Evolutionary conservation across 129 eudicot species (phyloP), one percentile per base, ranked within the genome.

Genomic region (Chrysanthemum seticuspe): DNA sequence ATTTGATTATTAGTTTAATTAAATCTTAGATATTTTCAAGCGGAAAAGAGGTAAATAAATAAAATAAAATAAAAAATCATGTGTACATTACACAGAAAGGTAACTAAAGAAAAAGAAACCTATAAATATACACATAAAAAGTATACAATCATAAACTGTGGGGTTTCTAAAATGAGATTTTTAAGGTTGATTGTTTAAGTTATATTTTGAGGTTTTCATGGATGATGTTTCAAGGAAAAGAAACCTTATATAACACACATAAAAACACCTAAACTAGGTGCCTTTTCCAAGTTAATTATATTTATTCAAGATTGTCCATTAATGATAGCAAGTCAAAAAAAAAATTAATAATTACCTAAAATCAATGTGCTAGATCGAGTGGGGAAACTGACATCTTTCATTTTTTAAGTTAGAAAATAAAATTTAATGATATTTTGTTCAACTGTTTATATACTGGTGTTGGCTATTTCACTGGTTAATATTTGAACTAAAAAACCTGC

Each of bases 121-220:
- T 40, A 40, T 40, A 40, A 40, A 40, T 40, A 40, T 40, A 40
- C 47, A 40, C 47, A 40, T 62, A 70, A 70, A 77, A 77, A 70
- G 76, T 70, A 36, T 77, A 70, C 72, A 62, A 70, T 70, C 71
- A 77, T 62, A 51, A 61, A 77, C 3, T 77, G 81, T 70, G 81
- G 81, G 76, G 65, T 70, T 77, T 62, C 51, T 53, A 70, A 67
- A 34, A 51, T 50, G 23, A 62, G 50, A 36, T 62, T 62, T 62
- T 77, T 70, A 78, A 70, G 81, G 72, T 40, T 71, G 53, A 64
- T 62, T 36, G 64, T 51, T 51, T 36, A 71, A 40, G 81, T 27
- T 11, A 50, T 25, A 19, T 51, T 50, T 12, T 48, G n/a, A 48
- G 58, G 72, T 19, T 67, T 67, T 67, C 27, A 47, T 18, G 53